Evolutionary conservation across 2,329 filamentous ascomycete genomes (phyloP).

Genomic region (Trichothecium sympodiale): DNA sequence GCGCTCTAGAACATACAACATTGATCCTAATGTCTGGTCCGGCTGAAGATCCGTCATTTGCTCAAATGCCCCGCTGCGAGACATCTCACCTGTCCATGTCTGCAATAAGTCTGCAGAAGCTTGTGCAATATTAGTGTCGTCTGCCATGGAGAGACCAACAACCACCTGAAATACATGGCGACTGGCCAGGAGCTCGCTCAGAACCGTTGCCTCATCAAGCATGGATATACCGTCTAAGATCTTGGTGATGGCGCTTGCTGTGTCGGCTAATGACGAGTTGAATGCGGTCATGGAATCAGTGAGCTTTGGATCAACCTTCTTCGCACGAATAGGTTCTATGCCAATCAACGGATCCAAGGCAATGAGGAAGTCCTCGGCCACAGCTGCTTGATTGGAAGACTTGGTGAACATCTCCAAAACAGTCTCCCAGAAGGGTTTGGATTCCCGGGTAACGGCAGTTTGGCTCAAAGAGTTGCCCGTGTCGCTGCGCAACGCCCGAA

Average conservation of each 20-base stretch:
- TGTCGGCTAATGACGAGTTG: slow-evolving; percentile 56
- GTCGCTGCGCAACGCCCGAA: slow-evolving; percentile 44
- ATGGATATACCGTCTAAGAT: slow-evolving; percentile 72
- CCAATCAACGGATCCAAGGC: slow-evolving; percentile 61
- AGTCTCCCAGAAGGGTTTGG: slow-evolving; percentile 30
- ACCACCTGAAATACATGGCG: slow-evolving; percentile 60
- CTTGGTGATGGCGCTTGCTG: slow-evolving; percentile 51
- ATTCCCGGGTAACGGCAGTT: slow-evolving; percentile 57
- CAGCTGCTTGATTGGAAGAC: slow-evolving; percentile 56
- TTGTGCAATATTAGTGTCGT: slow-evolving; percentile 67
- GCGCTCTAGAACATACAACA: slow-evolving; percentile 30
- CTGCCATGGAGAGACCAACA: slow-evolving; percentile 70
- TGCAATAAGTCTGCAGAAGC: slow-evolving; percentile 76
- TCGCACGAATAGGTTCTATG: slow-evolving; percentile 60
- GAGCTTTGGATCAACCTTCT: slow-evolving; percentile 32
- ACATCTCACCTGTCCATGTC: slow-evolving; percentile 58
- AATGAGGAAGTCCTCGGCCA: slow-evolving; percentile 65
- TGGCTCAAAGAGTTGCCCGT: slow-evolving; percentile 43
- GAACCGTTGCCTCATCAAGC: slow-evolving; percentile 55
- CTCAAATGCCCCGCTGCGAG: slow-evolving; percentile 27
- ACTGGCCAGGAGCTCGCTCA: slow-evolving; percentile 59
- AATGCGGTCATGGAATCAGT: slow-evolving; percentile 47
- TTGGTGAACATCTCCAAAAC: slow-evolving; percentile 63
- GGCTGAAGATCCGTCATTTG: slow-evolving; percentile 28
- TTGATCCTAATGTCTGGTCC: slow-evolving; percentile 27